Conservation (phyloP, 1,284 basidiomycete genomes). For the Abortiporus biennis region DNA sequence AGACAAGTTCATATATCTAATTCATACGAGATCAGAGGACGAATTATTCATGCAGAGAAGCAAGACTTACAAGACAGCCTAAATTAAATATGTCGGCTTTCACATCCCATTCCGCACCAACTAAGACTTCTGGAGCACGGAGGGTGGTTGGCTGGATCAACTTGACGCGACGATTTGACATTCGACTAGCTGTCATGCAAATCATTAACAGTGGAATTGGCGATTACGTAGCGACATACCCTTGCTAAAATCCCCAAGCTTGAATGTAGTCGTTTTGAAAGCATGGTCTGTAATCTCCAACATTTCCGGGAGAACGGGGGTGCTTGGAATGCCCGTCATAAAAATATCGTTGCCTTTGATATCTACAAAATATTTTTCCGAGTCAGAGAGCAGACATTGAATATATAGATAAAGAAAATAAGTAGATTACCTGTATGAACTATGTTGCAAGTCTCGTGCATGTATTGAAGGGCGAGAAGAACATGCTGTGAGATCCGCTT, state of each 20-base stretch:
- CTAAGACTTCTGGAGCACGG: slow-evolving; percentile 30
- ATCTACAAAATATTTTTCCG: not conserved
- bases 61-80: slow-evolving; percentile 25
- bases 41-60: not conserved
- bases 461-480: not conserved
- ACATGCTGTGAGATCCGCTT: slow-evolving; percentile 1
- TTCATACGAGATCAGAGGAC: not conserved
- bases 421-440: slow-evolving; percentile 2
- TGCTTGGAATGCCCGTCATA: not conserved
- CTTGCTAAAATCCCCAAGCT: not conserved
- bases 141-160: slow-evolving; percentile 26
- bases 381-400: too few species aligned
- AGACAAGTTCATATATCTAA: slow-evolving; percentile 10
- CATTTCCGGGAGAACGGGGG: not conserved
- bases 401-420: not conserved
- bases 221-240: not conserved
- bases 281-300: not conserved
- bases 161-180: not conserved
- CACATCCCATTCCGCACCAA: slow-evolving; percentile 25
- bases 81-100: slow-evolving; percentile 32
- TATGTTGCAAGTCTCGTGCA: not conserved
- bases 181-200: not conserved
- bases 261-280: not conserved
- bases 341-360: not conserved
- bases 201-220: not conserved